Base-by-base conservation (phyloP, 805 yeast genomes). In the Wickerhamiella occidentalis region DNA sequence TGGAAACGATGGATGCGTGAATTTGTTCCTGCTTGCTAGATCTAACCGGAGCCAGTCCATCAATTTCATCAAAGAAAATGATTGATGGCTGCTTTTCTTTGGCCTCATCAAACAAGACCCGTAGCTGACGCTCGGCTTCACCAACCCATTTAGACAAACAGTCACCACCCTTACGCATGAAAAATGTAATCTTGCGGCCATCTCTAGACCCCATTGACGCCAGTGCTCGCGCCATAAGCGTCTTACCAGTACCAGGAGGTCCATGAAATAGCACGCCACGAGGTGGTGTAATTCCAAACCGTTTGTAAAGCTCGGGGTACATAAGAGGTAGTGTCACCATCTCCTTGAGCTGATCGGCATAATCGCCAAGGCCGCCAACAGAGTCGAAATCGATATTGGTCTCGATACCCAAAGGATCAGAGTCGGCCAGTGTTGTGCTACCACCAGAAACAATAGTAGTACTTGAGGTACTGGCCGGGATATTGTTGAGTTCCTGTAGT, bases 161-260 rank as follows among this genome's bases (percentile, higher is more conserved):
- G 64, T 92, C 98, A 0, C 98, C 97, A 55, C 98, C 99, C 63
- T 92, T 92, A 54, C 99, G 71, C 98, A 92, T 92, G 66, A 87
- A 92, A 61, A 92, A 92, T 0, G 98, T 87, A 51, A 92, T 87
- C 56, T 92, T 90, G 53, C 82, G 72, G 12, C 80, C 80, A 15
- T 84, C 80, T 0, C 94, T 78, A 0, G 95, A 84, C 58, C 95
- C 87, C 55, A 94, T 84, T 0, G 97, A 92, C 1, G 98, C 98
- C 47, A 92, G 69, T 0, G 98, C 98, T 52, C 98, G 70, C 0
- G 98, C 98, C 95, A 92, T 86, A 47, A 92, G 73, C 0, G 98
- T 92, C 63, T 92, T 92, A 74, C 98, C 98, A 0, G 98, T 92
- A 55, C 98, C 98, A 2, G 98, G 98, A 3, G 98, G 98, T 43